Evolutionary conservation across 164 flowering plant genomes (phyloP), one percentile per base, ranked within the genome.

Genomic region (Macadamia tetraphylla): DNA sequence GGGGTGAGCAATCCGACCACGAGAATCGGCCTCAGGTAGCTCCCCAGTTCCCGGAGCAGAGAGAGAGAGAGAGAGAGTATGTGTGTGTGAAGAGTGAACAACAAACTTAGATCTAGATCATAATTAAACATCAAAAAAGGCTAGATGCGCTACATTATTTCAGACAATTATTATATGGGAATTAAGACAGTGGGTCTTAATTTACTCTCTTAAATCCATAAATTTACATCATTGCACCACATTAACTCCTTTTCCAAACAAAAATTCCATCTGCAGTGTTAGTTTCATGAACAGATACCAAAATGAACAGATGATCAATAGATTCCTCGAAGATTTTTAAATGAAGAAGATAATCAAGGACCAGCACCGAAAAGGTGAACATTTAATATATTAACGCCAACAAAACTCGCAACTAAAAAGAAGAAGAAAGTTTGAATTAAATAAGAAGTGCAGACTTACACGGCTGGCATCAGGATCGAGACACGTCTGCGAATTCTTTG

Each of bases 391-490:
- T n/a, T 51, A 6, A 8, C 29, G 29, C 46, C 29, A 48, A 29
- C 13, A 13, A 48, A 6, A 59, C 29, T 52, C n/a, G 44, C 29
- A 62, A 51, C 62, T 0, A 72, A 62, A 18, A 65, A 53, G 58
- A 61, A 13, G 42, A 30, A 61, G 60, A 7, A 55, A 14, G 3
- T 35, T 5, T 43, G 10, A 43, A 55, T 7, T 17, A 29, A 48
- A 5, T 12, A 2, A 53, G 6, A 6, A 29, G 55, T n/a, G 58
- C 44, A 56, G 29, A 62, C 81, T 70, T 60, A 92, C 98, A 35
- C 86, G 65, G 84, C 93, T 90, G 1, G 98, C 96, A 63, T 92
- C 98, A 29, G 96, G 98, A 57, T 92, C 93, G 42, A 92, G 94
- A 68, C 98, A 92, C 1, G 96, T 90, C 80, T 88, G 94, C 12